Evolutionary conservation across 2,329 filamentous ascomycete genomes (phyloP).

Genomic region (Cladosporium sp.): DNA sequence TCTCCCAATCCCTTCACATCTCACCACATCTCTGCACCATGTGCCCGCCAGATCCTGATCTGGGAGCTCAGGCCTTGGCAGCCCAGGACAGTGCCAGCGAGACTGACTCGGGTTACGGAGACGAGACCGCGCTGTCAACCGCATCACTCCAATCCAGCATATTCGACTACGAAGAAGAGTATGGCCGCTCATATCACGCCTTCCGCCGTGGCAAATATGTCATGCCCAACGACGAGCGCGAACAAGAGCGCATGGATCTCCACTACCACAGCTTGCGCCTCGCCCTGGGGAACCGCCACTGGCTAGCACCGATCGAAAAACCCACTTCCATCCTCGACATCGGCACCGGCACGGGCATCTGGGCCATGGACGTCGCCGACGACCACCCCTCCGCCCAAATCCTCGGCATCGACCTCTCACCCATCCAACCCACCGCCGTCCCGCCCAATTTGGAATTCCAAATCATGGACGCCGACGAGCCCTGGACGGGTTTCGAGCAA

Average conservation of each 20-base stretch:
- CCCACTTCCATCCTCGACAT: constrained; percentile 18
- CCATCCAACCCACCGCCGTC: constrained; percentile 26
- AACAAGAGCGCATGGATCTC: constrained; percentile 24
- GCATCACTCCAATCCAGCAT: constrained; percentile 21
- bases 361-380: constrained; percentile 33
- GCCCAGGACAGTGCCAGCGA: constrained; percentile 11
- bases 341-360: constrained; percentile 26
- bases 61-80: constrained; percentile 8
- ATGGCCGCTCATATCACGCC: constrained; percentile 23
- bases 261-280: constrained; percentile 20
- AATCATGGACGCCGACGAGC: constrained; percentile 22
- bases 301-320: constrained; percentile 15
- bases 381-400: constrained; percentile 20
- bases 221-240: constrained; percentile 27
- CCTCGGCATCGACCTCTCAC: constrained; percentile 24
- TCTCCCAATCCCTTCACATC: not conserved
- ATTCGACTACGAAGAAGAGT: constrained; percentile 22
- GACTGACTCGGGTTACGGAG: constrained; percentile 18
- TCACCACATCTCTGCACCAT: not conserved
- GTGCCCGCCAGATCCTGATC: constrained; percentile 3
- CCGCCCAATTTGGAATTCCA: constrained; percentile 25
- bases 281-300: constrained; percentile 16
- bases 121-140: constrained; percentile 15
- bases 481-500: constrained; percentile 19
- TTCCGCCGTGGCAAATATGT: constrained; percentile 20